Evolutionary conservation across 2,329 filamentous ascomycete species (phyloP), one percentile per base, ranked within the genome.

Genomic region (Penicillium digitatum): DNA sequence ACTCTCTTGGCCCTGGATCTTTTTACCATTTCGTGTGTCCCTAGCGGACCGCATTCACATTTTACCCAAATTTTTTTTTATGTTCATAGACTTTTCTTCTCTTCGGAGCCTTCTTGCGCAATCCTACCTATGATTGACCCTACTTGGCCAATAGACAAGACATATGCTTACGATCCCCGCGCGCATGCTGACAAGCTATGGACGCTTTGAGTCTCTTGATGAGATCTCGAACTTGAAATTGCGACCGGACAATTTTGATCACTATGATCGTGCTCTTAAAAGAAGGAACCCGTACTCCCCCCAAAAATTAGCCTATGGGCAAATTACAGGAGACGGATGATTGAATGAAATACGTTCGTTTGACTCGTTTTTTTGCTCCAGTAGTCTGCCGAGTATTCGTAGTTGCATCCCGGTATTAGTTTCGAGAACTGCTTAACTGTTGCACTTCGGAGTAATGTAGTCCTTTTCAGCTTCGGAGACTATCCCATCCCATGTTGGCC

Each of bases 121-220:
- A 65, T 65, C 59, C 57, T 58, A 65, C 57, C 57, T 9, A 39
- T 44, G 57, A 60, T 61, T 48, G 48, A 52, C 53, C 39, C 40
- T 34, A 49, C 50, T 50, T 22, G 39, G 40, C 38, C 46, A 43
- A n/a, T n/a, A n/a, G n/a, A n/a, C 29, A 43, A 49, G 6, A 49
- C 29, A 38, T 24, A 24, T 29, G 24, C 45, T 50, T 54, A 48
- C 35, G 16, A 50, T 38, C 16, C 48, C 37, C 43, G 29, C 31
- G 51, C 51, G 50, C 50, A 48, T 53, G 50, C 52, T 54, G 52
- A 46, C 38, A 43, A 43, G 24, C 18, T 31, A 43, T 35, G 24
- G 18, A 29, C 31, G 29, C 29, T 37, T 40, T 35, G 51, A 53
- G 11, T 49, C 52, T 54, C 52, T 54, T 39, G 34, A 51, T 14